Base-by-base conservation (phyloP, 2,329 filamentous ascomycete genomes). In the Botrytis tulipae region DNA sequence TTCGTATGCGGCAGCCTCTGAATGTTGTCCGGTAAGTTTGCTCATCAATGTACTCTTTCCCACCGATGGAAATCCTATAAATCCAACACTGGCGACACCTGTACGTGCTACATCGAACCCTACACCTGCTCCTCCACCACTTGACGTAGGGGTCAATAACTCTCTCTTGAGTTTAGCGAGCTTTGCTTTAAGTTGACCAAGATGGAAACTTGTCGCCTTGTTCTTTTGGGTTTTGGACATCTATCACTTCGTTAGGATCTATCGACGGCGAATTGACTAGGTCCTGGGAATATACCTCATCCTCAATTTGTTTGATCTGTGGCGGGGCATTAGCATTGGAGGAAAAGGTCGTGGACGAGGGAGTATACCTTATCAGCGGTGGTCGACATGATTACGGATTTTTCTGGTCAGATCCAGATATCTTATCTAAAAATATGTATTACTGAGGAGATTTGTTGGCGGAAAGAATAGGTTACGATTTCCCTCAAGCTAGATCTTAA, bases 11-110 rank as follows among this genome's bases (percentile, higher is more conserved):
- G 96, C 96, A 73, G 91, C 95, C 87, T 99, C 96, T 3, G 95
- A 98, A 82, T 99, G 95, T 84, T 98, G 95, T 70, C 96, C 96
- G 61, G 96, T 99, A 82, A 99, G 85, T 81, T 87, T 90, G 82
- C 91, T 97, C 95, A 99, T 98, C 80, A 99, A 87, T 69, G 96
- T 99, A 88, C 94, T 97, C 86, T 99, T 99, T 75, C 96, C 96
- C 76, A 99, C 96, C 1, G 96, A 99, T 2, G 96, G 96, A 81
- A 99, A 99, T 46, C 96, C 96, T 81, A 98, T 98, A 84, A 98
- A 98, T 61, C 95, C 95, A 80, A 99, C 91, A 86, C 93, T 97
- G 77, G 96, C 96, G 76, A 98, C 96, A 87, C 96, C 96, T 70
- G 96, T 99, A 83, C 96, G 92, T 75, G 96, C 96, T 77, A 99